These are phyloP conservation scores for Phlyctochytrium planicorne DNA, from an alignment of 192 early-diverging fungal species.

Conservation along the genomic window DNA sequence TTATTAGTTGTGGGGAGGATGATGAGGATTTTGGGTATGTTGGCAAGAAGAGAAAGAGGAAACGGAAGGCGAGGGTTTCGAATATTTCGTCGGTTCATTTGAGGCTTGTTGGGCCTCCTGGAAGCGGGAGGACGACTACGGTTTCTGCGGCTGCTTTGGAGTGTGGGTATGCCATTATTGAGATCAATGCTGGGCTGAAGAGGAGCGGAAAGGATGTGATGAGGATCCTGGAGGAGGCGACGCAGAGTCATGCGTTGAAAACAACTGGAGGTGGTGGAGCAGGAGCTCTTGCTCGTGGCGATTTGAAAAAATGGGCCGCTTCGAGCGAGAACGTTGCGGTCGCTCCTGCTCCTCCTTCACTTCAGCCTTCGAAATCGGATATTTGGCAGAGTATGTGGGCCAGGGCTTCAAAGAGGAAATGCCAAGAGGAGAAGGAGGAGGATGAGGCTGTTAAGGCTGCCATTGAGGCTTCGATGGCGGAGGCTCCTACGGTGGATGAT, in stretches of 20 bases:
- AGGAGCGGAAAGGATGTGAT: slow-evolving; percentile 73
- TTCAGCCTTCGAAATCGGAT: not conserved
- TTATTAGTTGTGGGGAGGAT: not conserved
- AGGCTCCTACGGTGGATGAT: not conserved
- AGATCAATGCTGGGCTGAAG: slow-evolving; percentile 66
- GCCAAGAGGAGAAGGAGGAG: not conserved
- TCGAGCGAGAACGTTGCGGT: not conserved
- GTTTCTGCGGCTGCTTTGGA: slow-evolving; percentile 73
- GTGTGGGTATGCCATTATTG: slow-evolving; percentile 72
- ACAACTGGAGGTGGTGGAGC: not conserved
- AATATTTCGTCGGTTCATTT: slow-evolving; percentile 14
- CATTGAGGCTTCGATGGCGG: not conserved
- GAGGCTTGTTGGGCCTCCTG: slow-evolving; percentile 66
- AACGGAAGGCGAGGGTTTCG: slow-evolving; percentile 7
- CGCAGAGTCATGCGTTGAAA: slow-evolving; percentile 73
- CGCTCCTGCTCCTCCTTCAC: not conserved
- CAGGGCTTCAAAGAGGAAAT: not conserved
- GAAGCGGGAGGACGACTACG: slow-evolving; percentile 71
- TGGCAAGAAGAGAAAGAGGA: slow-evolving; percentile 18
- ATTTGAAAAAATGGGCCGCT: not conserved
- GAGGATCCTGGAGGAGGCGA: slow-evolving; percentile 64
- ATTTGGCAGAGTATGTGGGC: not conserved
- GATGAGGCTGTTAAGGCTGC: not conserved
- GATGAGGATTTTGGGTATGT: slow-evolving; percentile 4
- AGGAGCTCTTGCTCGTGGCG: not conserved